phyloP scores from a whole-genome alignment of 2,329 filamentous ascomycete species.

The Endoconidiophora laricicola region DNA sequence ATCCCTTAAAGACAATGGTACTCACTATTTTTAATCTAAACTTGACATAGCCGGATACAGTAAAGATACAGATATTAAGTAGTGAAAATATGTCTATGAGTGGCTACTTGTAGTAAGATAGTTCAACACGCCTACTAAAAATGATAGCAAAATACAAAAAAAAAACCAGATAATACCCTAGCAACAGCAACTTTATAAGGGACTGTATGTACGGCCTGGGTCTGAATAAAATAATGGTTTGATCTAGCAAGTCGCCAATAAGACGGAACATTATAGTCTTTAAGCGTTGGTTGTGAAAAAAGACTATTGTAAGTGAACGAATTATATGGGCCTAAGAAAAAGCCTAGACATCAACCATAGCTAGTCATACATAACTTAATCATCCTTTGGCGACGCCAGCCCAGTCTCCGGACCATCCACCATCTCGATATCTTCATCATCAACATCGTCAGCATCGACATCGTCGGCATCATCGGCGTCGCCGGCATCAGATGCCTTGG shows the following conservation, averaged over 20 bases:
- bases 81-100: background rate
- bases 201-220: too few relatives aligned
- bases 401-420: constrained; percentile 7
- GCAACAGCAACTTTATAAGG: too few relatives aligned
- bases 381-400: constrained; percentile 6
- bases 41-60: too few relatives aligned
- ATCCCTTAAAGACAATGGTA: too few relatives aligned
- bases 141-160: background rate
- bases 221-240: too few relatives aligned
- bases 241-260: too few relatives aligned
- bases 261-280: too few relatives aligned
- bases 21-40: too few relatives aligned
- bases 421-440: constrained; percentile 11
- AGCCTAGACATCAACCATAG: background rate
- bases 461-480: constrained; percentile 1
- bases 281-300: too few relatives aligned
- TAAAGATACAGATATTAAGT: too few relatives aligned
- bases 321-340: background rate
- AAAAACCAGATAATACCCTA: background rate
- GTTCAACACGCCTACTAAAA: too few relatives aligned
- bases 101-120: too few relatives aligned
- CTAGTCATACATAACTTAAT: background rate
- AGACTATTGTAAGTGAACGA: background rate
- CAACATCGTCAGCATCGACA: constrained; percentile 1
- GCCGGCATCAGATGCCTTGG: constrained; percentile 6